Evolutionary conservation across 768 basidiomycete species (phyloP).

Genomic region (Naganishia kalamii): DNA sequence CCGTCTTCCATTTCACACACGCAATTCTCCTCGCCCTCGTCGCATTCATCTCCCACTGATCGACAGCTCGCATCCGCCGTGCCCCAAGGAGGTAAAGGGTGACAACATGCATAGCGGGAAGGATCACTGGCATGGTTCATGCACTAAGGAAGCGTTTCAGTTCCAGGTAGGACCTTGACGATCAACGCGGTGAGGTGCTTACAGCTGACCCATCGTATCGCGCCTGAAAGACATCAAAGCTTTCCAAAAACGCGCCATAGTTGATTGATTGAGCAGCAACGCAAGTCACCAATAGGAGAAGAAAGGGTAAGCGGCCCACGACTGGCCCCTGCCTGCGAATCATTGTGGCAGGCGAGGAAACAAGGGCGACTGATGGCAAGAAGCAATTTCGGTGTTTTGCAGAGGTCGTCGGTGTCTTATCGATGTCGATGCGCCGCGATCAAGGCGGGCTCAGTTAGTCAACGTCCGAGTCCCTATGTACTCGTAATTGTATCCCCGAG

Average conservation of each 20-base stretch:
- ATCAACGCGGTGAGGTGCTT: not conserved
- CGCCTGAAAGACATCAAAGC: not conserved
- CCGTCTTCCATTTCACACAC: conserved; percentile 2
- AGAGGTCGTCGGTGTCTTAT: too few relatives aligned
- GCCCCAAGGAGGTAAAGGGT: conserved; percentile 6
- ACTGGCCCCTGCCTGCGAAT: not conserved
- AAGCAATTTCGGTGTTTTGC: too few relatives aligned
- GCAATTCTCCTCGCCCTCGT: conserved; percentile 5
- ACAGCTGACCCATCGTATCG: conserved; percentile 16
- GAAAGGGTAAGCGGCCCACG: not conserved
- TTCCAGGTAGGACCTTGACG: not conserved
- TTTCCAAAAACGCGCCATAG: not conserved
- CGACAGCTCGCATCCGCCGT: not conserved
- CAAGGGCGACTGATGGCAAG: too few relatives aligned
- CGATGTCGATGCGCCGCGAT: too few relatives aligned
- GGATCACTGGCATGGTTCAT: conserved; percentile 14
- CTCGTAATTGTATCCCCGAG: too few relatives aligned
- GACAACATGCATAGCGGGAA: conserved; percentile 13
- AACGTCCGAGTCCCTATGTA: too few relatives aligned
- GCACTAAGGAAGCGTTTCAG: conserved; percentile 3
- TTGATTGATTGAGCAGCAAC: conserved; percentile 5
- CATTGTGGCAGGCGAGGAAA: not conserved
- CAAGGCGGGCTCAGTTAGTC: too few relatives aligned
- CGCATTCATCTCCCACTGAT: conserved; percentile 9
- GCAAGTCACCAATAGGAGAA: not conserved